A percentile compares a stretch with the other conserved stretches of the same genome.
Conservation (phyloP, 805 yeast genomes). For the Kodamaea laetipori region DNA sequence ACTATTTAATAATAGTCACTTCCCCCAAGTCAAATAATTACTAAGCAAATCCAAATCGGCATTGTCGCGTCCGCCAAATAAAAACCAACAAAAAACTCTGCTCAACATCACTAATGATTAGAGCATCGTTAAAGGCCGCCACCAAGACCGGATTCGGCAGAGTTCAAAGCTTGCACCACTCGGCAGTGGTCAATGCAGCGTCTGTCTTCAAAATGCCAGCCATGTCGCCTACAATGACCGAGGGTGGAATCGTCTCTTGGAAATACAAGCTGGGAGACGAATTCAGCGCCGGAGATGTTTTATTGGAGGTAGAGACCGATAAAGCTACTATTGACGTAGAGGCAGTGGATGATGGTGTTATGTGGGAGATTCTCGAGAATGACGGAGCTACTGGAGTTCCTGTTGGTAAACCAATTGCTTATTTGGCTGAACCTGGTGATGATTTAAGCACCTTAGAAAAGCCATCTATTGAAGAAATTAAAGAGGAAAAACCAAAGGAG, state of each 20-base stretch:
- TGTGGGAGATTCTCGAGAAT: slow-evolving; percentile 71
- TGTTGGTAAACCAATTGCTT: slow-evolving; percentile 91
- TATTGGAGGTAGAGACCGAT: slow-evolving; percentile 83
- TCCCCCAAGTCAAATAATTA: no score
- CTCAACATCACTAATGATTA: slow-evolving; percentile 13
- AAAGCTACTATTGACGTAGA: slow-evolving; percentile 83
- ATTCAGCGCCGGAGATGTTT: slow-evolving; percentile 79
- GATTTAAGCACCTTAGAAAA: slow-evolving; percentile 64
- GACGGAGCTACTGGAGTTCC: slow-evolving; percentile 80
- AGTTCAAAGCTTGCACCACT: slow-evolving; percentile 32
- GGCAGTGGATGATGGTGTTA: slow-evolving; percentile 87
- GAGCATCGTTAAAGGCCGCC: slow-evolving; percentile 12
- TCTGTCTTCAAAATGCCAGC: slow-evolving; percentile 88
- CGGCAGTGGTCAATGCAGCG: slow-evolving; percentile 35
- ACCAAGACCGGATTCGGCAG: slow-evolving; percentile 15
- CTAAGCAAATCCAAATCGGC: no score
- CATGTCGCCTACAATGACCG: slow-evolving; percentile 98
- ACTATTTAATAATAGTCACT: no score
- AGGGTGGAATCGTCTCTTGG: slow-evolving; percentile 92
- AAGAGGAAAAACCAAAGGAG: slow-evolving; percentile 19
- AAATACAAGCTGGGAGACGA: slow-evolving; percentile 69
- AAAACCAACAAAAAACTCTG: slow-evolving; percentile 10
- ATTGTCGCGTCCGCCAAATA: slow-evolving; percentile 1
- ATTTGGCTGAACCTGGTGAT: slow-evolving; percentile 84
- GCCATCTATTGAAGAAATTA: slow-evolving; percentile 48